Evolutionary conservation across 257 asterid species (phyloP).

Genomic region (Osmanthus fragrans): DNA sequence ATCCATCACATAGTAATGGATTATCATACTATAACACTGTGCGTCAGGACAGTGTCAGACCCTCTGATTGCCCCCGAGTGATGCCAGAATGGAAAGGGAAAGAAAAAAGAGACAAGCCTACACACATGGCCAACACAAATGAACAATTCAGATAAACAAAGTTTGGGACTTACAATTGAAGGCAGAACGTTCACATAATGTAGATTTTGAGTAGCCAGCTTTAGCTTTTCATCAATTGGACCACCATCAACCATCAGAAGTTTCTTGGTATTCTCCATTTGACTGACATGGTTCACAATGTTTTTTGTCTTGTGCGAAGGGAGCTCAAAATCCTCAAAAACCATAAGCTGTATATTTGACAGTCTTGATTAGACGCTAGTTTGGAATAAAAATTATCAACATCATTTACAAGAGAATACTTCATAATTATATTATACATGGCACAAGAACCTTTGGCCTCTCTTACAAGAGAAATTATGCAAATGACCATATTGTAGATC

Average conservation of each 20-base stretch:
- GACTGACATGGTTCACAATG: conserved; percentile 62
- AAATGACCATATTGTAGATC: background rate
- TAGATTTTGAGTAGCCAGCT: conserved; percentile 82
- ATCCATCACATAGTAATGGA: background rate
- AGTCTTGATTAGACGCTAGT: conserved; percentile 24
- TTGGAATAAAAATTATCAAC: conserved; percentile 1
- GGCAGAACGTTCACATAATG: conserved; percentile 90
- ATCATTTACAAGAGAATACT: conserved; percentile 4
- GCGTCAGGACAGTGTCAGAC: background rate
- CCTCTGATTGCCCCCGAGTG: background rate
- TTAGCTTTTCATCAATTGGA: conserved; percentile 68
- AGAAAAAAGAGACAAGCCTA: background rate
- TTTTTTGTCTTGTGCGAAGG: conserved; percentile 90
- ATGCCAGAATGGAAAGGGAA: conserved; percentile 1
- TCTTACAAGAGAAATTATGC: conserved; percentile 3
- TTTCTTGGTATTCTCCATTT: conserved; percentile 75
- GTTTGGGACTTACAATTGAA: conserved; percentile 63
- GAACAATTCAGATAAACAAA: background rate
- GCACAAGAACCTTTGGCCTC: background rate
- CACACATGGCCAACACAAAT: background rate
- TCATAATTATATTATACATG: background rate
- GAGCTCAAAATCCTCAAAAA: conserved; percentile 79
- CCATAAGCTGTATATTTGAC: conserved; percentile 59
- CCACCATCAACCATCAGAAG: conserved; percentile 86
- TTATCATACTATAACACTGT: background rate